Base-by-base conservation (phyloP, 148 eudicot species). In the Rheum nobile region DNA sequence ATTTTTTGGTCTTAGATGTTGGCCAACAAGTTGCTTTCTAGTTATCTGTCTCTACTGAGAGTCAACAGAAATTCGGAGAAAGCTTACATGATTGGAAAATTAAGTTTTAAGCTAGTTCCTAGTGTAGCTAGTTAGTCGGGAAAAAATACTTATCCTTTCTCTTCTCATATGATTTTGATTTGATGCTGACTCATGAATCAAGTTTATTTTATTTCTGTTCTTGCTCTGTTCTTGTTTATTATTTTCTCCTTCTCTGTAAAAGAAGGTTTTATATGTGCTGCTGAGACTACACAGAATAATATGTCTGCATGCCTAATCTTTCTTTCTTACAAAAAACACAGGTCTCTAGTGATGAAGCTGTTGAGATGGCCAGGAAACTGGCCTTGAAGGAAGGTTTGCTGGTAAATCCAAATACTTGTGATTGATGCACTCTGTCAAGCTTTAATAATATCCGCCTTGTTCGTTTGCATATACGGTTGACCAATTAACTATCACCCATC, bases 371-470 rank as follows among this genome's bases (percentile, higher is more conserved):
- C 6, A 84, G 90, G 78, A 78, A 75, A 71, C 69, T 89, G 78
- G 93, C 90, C 10, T 78, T 87, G 77, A 82, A 84, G 81, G 93
- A 89, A 80, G 93, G 93, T 71, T 77, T 89, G 79, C 86, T 89
- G 93, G 93, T 89, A 87, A 69, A n/a, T 72, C 22, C 3, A 47
- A 38, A 7, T 59, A 22, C 12, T 13, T 35, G 35, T 34, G 41
- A 32, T 48, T 21, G 22, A 24, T 39, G 34, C 73, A 10, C 19
- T 69, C 26, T 71, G n/a, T 71, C 32, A 8, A 37, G 48, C 72
- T 38, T 11, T 17, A 65, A 65, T 65, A 5, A 14, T 6, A 31
- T 31, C 4, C 10, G 19, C 17, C 12, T 61, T 61, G 21, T 32
- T 65, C 22, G 8, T 65, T 65, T 65, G 37, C 70, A 32, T 32